Evolutionary conservation across 306 rosid genomes (phyloP).

Genomic region (Cucurbita argyrosperma): DNA sequence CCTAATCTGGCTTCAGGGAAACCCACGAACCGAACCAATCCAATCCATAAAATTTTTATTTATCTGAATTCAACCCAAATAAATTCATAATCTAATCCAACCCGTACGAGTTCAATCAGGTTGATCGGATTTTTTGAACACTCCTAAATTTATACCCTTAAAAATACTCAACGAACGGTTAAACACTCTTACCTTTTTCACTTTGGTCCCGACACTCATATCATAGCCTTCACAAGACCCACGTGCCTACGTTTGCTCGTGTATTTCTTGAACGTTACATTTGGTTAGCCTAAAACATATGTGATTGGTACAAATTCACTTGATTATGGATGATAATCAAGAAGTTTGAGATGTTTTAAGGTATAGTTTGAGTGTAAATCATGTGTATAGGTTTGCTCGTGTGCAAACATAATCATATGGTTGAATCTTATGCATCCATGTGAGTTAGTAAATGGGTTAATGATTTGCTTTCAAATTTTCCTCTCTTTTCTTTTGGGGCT

Average conservation of each 20-base stretch:
- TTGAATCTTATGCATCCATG: neutral
- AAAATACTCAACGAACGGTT: neutral
- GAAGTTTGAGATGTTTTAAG: neutral
- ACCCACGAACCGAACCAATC: too few species aligned
- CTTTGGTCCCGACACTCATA: neutral
- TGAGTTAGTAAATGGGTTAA: neutral
- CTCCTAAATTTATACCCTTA: neutral
- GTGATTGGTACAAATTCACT: neutral
- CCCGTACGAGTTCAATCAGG: too few species aligned
- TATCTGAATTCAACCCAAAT: too few species aligned
- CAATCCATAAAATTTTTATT: too few species aligned
- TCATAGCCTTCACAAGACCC: too few species aligned
- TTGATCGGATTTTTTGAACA: too few species aligned
- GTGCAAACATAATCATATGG: neutral
- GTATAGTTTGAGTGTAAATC: neutral
- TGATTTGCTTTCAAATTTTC: neutral
- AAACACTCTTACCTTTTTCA: too few species aligned
- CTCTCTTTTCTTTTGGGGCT: neutral
- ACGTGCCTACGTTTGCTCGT: neutral
- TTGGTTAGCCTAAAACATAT: neutral
- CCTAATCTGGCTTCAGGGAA: too few species aligned
- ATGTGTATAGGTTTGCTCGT: neutral
- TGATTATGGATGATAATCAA: too few species aligned
- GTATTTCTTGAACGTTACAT: neutral
- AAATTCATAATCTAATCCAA: too few species aligned